Conservation (phyloP, 371 early-diverging fungal species). For the Vittaforma corneae region DNA sequence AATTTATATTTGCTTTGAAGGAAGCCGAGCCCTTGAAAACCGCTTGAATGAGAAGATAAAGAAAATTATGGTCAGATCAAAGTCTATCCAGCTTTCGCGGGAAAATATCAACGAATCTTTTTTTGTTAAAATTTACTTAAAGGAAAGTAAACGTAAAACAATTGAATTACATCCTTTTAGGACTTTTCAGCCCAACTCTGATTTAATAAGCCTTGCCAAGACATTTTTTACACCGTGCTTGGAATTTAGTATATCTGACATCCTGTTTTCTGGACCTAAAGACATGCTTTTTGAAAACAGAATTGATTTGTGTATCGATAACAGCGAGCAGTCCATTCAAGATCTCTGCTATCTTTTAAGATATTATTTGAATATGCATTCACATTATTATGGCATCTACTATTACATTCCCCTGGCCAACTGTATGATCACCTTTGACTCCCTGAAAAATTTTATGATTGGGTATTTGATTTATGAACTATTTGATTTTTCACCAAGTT, state of each 20-base stretch:
- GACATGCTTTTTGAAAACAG: not conserved
- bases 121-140: conserved; percentile 5
- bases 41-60: too few relatives aligned
- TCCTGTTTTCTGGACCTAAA: not conserved
- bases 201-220: not conserved
- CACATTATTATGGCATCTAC: conserved; percentile 17
- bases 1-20: too few relatives aligned
- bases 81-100: not conserved
- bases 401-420: not conserved
- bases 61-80: too few relatives aligned
- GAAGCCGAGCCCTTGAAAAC: too few relatives aligned
- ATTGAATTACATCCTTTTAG: not conserved
- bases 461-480: too few relatives aligned
- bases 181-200: not conserved
- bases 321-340: not conserved
- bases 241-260: not conserved
- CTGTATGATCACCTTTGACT: not conserved
- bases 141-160: not conserved
- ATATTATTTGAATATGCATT: not conserved
- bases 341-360: not conserved
- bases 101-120: not conserved
- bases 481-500: too few relatives aligned
- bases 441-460: too few relatives aligned
- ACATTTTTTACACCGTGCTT: not conserved
- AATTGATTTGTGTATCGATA: not conserved